Percentiles rank a stretch among this genome's conserved stretches.
These are phyloP conservation scores for Ophiostoma ulmi DNA, from an alignment of 2,329 filamentous ascomycete genomes.

Conservation along the genomic window DNA sequence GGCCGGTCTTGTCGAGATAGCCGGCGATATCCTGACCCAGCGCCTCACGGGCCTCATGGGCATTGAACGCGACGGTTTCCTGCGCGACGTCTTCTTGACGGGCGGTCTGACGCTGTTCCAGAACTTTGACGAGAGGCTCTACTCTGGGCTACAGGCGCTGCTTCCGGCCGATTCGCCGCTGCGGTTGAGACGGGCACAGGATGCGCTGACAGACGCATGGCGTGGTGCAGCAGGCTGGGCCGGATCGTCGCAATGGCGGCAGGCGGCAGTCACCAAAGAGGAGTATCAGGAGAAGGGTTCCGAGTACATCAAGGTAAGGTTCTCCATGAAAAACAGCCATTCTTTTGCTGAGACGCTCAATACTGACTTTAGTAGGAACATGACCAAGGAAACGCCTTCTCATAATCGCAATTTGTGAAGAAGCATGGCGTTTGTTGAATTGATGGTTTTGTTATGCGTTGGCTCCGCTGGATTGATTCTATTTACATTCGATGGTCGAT, in stretches of 20 bases:
- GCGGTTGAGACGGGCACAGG: conserved; percentile 64
- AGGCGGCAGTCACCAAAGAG: conserved; percentile 65
- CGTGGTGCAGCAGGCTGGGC: conserved; percentile 87
- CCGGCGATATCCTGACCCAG: conserved; percentile 81
- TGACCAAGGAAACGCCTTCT: conserved; percentile 56
- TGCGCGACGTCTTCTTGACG: conserved; percentile 86
- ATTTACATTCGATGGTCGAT: not conserved
- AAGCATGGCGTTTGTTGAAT: conserved; percentile 10
- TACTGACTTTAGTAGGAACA: conserved; percentile 48
- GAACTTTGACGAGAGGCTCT: conserved; percentile 78
- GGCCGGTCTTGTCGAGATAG: conserved; percentile 87
- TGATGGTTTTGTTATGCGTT: not conserved
- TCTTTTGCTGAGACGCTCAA: not conserved
- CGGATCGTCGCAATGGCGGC: conserved; percentile 53
- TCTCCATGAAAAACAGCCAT: not conserved
- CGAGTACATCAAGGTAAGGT: conserved; percentile 82
- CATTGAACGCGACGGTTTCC: conserved; percentile 58
- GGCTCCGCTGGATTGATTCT: not conserved
- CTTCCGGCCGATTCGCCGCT: conserved; percentile 65
- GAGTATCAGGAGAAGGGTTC: conserved; percentile 90
- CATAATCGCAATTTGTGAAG: conserved; percentile 19
- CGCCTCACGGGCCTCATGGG: conserved; percentile 56
- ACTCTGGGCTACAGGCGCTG: conserved; percentile 64
- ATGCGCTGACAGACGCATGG: conserved; percentile 86
- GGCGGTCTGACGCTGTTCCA: conserved; percentile 86